These are phyloP conservation scores for Cyclotella choctawhatcheeana DNA, from an alignment of 108 stramenopile species.

Conservation along the genomic window DNA sequence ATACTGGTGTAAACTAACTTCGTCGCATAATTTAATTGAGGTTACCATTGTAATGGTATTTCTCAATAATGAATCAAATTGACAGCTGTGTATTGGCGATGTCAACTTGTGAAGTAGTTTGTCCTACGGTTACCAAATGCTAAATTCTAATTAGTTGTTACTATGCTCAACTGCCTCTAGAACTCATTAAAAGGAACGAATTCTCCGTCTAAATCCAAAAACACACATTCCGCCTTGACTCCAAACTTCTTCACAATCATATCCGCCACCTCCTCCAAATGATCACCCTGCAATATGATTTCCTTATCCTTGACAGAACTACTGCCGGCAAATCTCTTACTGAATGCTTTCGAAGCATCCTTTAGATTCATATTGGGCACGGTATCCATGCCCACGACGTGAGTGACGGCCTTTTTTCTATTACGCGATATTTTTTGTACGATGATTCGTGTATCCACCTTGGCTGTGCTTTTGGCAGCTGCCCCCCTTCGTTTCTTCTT, in stretches of 20 bases:
- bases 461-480: conserved; percentile 69
- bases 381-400: conserved; percentile 92
- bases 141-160: no score
- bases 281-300: conserved; percentile 97
- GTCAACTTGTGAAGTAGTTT: no score
- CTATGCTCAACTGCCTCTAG: not conserved
- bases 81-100: no score
- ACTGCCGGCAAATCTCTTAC: conserved; percentile 92
- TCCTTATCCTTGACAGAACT: conserved; percentile 94
- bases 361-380: conserved; percentile 92
- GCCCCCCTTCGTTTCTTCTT: conserved; percentile 84
- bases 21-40: no score
- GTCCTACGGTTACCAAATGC: no score
- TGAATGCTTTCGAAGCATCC: conserved; percentile 92
- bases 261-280: conserved; percentile 90
- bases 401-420: conserved; percentile 88
- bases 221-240: conserved; percentile 69
- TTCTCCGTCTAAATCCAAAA: conserved; percentile 84
- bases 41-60: no score
- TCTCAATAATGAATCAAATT: no score
- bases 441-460: conserved; percentile 74
- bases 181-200: conserved; percentile 55
- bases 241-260: conserved; percentile 90
- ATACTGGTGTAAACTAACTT: no score
- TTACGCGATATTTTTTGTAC: conserved; percentile 84